These are phyloP conservation scores for Debaryomyces udenii DNA, from an alignment of 1,139 yeast species.

Conservation along the genomic window DNA sequence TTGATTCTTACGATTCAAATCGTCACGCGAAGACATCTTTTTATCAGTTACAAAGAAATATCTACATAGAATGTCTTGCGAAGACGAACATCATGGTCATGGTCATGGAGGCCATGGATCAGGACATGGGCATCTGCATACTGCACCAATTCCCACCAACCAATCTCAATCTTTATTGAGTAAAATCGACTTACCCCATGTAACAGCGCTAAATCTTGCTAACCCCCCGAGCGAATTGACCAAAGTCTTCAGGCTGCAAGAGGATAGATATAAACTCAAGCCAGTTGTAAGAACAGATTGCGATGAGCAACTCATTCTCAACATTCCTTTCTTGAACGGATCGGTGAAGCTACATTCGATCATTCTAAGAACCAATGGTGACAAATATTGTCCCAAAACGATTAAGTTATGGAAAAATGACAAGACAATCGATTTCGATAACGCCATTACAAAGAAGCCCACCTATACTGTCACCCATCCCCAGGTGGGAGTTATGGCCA, in stretches of 20 bases:
- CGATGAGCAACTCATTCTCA: conserved; percentile 76
- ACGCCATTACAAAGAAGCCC: conserved; percentile 53
- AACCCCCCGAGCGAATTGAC: conserved; percentile 54
- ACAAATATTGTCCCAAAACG: conserved; percentile 64
- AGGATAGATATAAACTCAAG: conserved; percentile 42
- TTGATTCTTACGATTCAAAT: background rate
- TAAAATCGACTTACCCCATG: conserved; percentile 61
- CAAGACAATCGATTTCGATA: conserved; percentile 69
- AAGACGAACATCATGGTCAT: conserved; percentile 37
- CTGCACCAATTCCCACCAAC: conserved; percentile 74
- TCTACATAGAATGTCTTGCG: conserved; percentile 38
- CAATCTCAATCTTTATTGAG: conserved; percentile 68
- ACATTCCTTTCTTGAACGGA: conserved; percentile 74
- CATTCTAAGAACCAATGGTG: conserved; percentile 67
- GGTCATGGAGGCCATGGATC: conserved; percentile 17
- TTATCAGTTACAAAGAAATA: background rate
- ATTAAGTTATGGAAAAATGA: conserved; percentile 77
- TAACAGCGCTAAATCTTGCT: conserved; percentile 66
- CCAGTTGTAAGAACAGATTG: conserved; percentile 72
- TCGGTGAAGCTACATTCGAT: conserved; percentile 74
- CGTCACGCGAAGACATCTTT: conserved; percentile 1
- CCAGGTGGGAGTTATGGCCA: conserved; percentile 48
- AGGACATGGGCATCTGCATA: conserved; percentile 30
- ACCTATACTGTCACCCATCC: conserved; percentile 66
- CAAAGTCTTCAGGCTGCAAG: conserved; percentile 51